Evolutionary conservation across 257 asterid species (phyloP).

Genomic region (Solanum medicagineum): DNA sequence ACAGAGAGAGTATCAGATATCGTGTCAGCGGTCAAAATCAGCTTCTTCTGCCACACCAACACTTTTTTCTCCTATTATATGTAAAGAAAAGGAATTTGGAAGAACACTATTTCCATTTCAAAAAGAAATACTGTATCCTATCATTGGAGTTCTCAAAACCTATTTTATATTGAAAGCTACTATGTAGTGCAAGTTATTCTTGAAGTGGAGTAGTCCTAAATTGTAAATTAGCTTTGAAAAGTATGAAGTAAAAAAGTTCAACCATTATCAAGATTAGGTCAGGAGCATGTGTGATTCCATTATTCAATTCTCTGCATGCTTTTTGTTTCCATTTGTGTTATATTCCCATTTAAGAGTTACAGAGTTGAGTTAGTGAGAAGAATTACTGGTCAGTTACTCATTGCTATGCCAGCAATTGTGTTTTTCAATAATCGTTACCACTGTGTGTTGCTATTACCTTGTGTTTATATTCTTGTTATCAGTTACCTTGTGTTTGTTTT

Average conservation of each 20-base stretch:
- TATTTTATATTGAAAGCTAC: neutral
- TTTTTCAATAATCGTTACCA: neutral
- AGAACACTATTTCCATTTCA: neutral
- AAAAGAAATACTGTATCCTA: neutral
- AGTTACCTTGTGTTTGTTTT: neutral
- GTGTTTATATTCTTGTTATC: neutral
- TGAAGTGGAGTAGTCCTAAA: neutral
- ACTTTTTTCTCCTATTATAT: neutral
- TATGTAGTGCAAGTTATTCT: neutral
- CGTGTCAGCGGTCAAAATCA: neutral
- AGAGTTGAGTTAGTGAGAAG: neutral
- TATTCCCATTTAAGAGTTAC: neutral
- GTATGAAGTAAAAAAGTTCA: neutral
- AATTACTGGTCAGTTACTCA: neutral
- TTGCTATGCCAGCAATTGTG: neutral
- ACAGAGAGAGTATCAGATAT: neutral
- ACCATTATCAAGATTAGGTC: neutral
- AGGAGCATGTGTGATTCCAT: neutral
- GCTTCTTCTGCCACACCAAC: neutral
- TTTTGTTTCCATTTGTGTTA: neutral
- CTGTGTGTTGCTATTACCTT: neutral
- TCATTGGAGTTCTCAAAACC: neutral
- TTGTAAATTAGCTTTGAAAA: neutral
- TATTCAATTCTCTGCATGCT: neutral
- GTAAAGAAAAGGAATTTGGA: neutral